Percentiles rank a stretch among this genome's conserved stretches.
Evolutionary conservation across 139 green algal species (phyloP).

Genomic region (Chlorella sp.): DNA sequence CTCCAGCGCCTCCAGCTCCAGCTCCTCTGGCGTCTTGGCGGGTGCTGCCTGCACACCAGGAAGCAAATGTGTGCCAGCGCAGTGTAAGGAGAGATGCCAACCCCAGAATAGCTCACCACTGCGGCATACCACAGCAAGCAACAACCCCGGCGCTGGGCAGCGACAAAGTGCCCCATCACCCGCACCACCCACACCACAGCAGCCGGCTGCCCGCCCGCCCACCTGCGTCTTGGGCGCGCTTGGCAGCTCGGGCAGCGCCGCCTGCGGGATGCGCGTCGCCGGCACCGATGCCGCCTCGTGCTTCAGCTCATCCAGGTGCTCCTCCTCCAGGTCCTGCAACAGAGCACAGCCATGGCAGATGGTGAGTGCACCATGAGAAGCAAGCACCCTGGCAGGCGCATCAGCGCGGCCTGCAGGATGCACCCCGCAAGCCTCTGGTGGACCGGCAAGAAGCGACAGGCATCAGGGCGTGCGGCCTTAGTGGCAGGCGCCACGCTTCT

Average conservation of each 20-base stretch:
- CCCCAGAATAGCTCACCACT: too few relatives aligned
- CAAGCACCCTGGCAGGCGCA: too few relatives aligned
- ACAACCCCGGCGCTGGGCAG: neutral
- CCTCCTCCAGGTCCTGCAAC: constrained; percentile 66
- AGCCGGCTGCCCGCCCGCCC: neutral
- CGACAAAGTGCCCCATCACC: neutral
- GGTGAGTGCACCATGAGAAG: too few relatives aligned
- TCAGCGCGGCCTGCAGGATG: too few relatives aligned
- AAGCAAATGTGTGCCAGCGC: too few relatives aligned
- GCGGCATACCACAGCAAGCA: neutral
- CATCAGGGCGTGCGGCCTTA: too few relatives aligned
- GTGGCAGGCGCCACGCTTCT: too few relatives aligned
- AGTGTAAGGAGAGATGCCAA: too few relatives aligned
- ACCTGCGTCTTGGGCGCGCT: constrained; percentile 3
- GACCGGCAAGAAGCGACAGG: too few relatives aligned
- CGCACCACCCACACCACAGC: too few relatives aligned
- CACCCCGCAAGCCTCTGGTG: too few relatives aligned
- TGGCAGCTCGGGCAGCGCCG: constrained; percentile 30
- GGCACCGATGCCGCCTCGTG: constrained; percentile 75
- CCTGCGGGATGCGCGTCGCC: constrained; percentile 41
- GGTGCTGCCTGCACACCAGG: constrained; percentile 36
- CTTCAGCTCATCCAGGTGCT: constrained; percentile 80
- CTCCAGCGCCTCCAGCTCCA: constrained; percentile 90
- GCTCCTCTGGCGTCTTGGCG: constrained; percentile 85
- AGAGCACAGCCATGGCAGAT: too few relatives aligned